phyloP scores from a whole-genome alignment of 495 filamentous ascomycete species.

The Penicillium mononematosum region DNA sequence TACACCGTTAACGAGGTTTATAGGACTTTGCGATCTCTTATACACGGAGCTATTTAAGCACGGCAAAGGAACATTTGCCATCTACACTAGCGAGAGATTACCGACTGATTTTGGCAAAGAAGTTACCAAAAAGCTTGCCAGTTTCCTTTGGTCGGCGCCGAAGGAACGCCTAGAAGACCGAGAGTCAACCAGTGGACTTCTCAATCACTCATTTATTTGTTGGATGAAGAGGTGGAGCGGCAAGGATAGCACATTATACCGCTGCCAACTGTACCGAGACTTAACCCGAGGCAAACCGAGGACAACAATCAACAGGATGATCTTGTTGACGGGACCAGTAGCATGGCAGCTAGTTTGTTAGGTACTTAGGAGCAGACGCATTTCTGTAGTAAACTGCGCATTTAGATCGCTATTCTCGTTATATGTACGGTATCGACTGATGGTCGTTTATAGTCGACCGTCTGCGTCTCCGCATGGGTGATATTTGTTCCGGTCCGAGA shows the following conservation, averaged over 20 bases:
- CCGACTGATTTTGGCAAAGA: neutral
- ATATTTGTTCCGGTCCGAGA: too few relatives aligned
- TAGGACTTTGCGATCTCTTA: constrained; percentile 8
- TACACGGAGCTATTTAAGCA: constrained; percentile 8
- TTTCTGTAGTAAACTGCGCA: too few relatives aligned
- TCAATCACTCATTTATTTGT: neutral
- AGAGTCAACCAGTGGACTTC: neutral
- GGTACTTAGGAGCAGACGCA: too few relatives aligned
- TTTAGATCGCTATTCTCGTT: too few relatives aligned
- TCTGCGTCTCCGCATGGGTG: too few relatives aligned
- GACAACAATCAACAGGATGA: too few relatives aligned
- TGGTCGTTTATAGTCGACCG: too few relatives aligned
- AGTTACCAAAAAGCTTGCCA: neutral
- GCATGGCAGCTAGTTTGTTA: too few relatives aligned
- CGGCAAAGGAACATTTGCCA: constrained; percentile 10
- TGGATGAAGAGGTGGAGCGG: too few relatives aligned
- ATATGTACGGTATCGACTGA: too few relatives aligned
- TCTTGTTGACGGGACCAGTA: too few relatives aligned
- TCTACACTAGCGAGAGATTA: neutral
- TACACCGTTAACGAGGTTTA: constrained; percentile 16
- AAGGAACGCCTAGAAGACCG: constrained; percentile 1
- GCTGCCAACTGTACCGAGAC: neutral
- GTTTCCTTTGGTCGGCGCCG: neutral
- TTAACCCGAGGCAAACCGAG: neutral
- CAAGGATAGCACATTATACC: neutral